Conservation (phyloP, 441 rosid species). For the Jatropha podagrica region DNA sequence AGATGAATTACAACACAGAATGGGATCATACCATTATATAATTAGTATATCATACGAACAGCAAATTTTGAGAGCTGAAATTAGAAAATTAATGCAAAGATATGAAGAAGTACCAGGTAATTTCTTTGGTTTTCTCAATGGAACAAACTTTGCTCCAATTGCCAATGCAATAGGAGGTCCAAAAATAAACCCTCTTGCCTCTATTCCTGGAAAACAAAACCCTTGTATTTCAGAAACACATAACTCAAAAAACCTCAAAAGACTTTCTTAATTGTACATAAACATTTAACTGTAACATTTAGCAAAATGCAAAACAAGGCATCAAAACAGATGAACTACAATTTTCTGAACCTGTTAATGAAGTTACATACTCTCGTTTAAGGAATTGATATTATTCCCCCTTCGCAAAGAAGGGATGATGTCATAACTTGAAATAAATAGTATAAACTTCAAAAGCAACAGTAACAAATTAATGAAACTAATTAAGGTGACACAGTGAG, state of each 20-base stretch:
- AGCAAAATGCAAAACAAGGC: neutral
- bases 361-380: neutral
- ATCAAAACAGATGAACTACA: conserved; percentile 10
- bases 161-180: conserved; percentile 98
- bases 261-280: neutral
- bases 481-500: neutral
- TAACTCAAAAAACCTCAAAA: neutral
- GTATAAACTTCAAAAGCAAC: neutral
- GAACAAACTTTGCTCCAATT: conserved; percentile 96
- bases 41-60: neutral
- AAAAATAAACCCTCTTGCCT: conserved; percentile 95
- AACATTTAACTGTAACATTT: neutral
- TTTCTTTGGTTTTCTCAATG: conserved; percentile 85
- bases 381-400: neutral
- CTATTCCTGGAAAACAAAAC: conserved; percentile 63
- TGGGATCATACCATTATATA: neutral
- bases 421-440: neutral
- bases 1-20: too few relatives aligned
- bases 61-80: neutral
- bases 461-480: neutral
- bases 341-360: neutral
- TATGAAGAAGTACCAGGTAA: conserved; percentile 61
- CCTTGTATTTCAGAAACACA: conserved; percentile 7
- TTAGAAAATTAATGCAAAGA: neutral
- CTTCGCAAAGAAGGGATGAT: neutral